phyloP scores from a whole-genome alignment of 179 eudicot genomes.

The Monotropa hypopitys region DNA sequence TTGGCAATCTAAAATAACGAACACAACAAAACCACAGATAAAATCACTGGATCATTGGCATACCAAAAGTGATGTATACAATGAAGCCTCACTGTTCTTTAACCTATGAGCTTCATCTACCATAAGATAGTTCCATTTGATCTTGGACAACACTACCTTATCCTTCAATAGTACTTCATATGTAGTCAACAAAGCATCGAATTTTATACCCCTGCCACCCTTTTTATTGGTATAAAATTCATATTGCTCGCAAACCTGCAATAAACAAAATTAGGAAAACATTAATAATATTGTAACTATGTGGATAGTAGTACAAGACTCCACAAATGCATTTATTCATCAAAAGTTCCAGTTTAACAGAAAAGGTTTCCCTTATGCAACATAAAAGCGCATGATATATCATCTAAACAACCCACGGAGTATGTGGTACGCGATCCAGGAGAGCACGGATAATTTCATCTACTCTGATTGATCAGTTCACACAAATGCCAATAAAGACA shows the following conservation, averaged over 20 bases:
- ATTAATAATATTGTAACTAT: neutral
- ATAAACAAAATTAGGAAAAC: neutral
- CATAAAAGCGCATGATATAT: neutral
- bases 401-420: neutral
- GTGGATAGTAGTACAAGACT: neutral
- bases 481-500: neutral
- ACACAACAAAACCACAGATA: neutral
- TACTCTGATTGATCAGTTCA: neutral
- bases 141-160: slow-evolving; percentile 77
- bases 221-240: slow-evolving; percentile 77
- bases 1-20: neutral
- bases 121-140: slow-evolving; percentile 98
- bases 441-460: neutral
- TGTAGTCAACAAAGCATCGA: slow-evolving; percentile 84
- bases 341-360: neutral
- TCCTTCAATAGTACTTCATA: slow-evolving; percentile 95
- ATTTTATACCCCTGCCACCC: slow-evolving; percentile 51
- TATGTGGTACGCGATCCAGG: too few species aligned
- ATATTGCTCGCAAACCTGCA: slow-evolving; percentile 94
- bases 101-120: slow-evolving; percentile 99
- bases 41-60: slow-evolving; percentile 5
- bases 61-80: slow-evolving; percentile 80
- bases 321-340: neutral
- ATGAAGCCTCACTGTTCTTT: slow-evolving; percentile 92
- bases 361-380: neutral